Evolutionary conservation across 2,329 filamentous ascomycete species (phyloP), one percentile per base, ranked within the genome.

Genomic region (Xylariaceae sp.): DNA sequence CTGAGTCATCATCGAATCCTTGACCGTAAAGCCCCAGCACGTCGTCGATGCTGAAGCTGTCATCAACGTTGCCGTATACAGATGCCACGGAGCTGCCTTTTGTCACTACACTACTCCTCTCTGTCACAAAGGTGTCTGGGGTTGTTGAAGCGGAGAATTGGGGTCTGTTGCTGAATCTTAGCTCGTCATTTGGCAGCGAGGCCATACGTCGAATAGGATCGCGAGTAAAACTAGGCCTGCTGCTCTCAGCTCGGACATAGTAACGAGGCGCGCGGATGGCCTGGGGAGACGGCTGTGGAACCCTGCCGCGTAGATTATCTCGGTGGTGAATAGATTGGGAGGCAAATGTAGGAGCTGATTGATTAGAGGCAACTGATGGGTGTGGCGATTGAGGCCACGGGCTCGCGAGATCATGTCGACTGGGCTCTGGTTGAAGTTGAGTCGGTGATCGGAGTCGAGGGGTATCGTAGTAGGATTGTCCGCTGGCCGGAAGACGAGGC

Each of bases 81-180:
- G 76, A 94, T 72, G 73, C 87, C 49, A 85, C 78, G 1, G 88
- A 91, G 74, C 88, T 95, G 56, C 84, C 83, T 62, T 88, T 90
- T 3, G 90, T 94, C 59, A 86, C 70, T 47, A 94, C 78, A 66
- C 91, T 96, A 69, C 89, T 95, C 57, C 89, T 80, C 66, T 92
- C 89, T 1, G 89, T 95, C n/a, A 85, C 83, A 5, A 70, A 61
- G 2, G 79, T 80, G 21, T 86, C 91, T 30, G 78, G 79, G 22
- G 74, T 72, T 5, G 79, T 80, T 2, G 80, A 82, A 34, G 74
- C 68, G 16, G 80, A 79, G 48, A 78, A 68, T 57, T 83, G 80
- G 13, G 80, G 82, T 51, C 80, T 77, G 62, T 76, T 80, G 68
- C 80, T 83, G 0, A 77, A 79, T 34, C 80, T 75, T 30, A 76